Evolutionary conservation across 2,329 filamentous ascomycete genomes (phyloP).

Genomic region (Diaporthe humulicola): DNA sequence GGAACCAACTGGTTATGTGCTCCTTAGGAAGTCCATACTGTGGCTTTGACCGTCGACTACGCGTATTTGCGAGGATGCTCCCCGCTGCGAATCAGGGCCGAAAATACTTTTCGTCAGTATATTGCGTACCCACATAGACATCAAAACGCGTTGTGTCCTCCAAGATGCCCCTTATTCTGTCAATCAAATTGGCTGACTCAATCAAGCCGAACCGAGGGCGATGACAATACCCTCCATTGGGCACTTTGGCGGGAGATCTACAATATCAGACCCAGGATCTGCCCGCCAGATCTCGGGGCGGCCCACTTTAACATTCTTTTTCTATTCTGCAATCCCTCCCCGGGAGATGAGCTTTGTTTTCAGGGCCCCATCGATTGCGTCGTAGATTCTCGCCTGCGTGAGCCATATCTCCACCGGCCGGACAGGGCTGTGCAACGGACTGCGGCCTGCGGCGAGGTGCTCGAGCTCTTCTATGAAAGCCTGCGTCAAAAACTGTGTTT

Average conservation of each 20-base stretch:
- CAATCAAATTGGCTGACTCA: not conserved
- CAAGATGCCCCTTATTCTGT: not conserved
- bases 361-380: not conserved
- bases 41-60: constrained; percentile 5
- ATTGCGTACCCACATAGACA: not conserved
- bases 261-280: constrained; percentile 8
- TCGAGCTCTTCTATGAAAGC: too few relatives aligned
- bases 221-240: not conserved
- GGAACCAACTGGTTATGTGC: not conserved
- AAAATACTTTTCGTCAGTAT: not conserved
- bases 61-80: not conserved
- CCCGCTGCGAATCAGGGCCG: not conserved
- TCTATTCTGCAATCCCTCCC: not conserved
- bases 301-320: not conserved
- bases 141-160: not conserved
- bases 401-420: not conserved
- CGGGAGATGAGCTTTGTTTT: constrained; percentile 11
- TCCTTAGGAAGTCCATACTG: not conserved
- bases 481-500: not conserved
- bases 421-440: not conserved
- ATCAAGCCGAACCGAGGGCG: not conserved
- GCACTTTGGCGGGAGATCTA: not conserved
- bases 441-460: not conserved
- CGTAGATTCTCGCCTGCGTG: not conserved
- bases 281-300: constrained; percentile 7